Conservation (phyloP, 73 alveolate species). For the Uronychia binucleata region DNA sequence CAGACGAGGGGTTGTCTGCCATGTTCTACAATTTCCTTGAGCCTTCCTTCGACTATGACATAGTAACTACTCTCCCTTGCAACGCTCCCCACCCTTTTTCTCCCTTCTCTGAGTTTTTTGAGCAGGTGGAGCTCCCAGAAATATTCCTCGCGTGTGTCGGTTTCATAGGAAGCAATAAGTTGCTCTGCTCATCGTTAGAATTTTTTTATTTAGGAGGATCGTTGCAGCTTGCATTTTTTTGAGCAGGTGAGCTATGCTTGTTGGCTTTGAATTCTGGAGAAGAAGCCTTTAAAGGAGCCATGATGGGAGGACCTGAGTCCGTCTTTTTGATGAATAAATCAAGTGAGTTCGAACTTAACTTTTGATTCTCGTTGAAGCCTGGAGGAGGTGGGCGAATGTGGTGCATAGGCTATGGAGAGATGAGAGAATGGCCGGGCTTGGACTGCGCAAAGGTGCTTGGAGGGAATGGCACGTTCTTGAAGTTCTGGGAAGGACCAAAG, state of each 20-base stretch:
- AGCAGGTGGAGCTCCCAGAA: neutral
- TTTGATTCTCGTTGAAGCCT: neutral
- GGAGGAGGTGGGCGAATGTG: neutral
- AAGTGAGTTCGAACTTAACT: no score
- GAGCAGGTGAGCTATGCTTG: neutral
- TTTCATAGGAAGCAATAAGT: neutral
- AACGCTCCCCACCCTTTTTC: neutral
- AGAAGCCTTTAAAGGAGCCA: neutral
- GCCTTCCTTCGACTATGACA: constrained; percentile 36
- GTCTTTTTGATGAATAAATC: no score
- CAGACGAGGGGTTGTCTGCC: constrained; percentile 67
- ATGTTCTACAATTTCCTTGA: constrained; percentile 68
- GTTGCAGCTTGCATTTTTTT: neutral
- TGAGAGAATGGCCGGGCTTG: neutral
- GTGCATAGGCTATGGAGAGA: neutral
- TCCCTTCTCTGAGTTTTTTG: neutral
- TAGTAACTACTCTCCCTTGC: neutral
- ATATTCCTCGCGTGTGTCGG: neutral
- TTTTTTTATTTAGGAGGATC: neutral
- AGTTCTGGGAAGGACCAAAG: no score
- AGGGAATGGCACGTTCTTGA: neutral
- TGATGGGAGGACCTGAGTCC: neutral
- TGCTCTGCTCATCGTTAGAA: neutral
- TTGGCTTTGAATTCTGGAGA: neutral
- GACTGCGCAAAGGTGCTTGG: neutral